A percentile compares a stretch with the other conserved stretches of the same genome.
Conservation (phyloP, 148 eudicot genomes). For the Arbutus unedo region DNA sequence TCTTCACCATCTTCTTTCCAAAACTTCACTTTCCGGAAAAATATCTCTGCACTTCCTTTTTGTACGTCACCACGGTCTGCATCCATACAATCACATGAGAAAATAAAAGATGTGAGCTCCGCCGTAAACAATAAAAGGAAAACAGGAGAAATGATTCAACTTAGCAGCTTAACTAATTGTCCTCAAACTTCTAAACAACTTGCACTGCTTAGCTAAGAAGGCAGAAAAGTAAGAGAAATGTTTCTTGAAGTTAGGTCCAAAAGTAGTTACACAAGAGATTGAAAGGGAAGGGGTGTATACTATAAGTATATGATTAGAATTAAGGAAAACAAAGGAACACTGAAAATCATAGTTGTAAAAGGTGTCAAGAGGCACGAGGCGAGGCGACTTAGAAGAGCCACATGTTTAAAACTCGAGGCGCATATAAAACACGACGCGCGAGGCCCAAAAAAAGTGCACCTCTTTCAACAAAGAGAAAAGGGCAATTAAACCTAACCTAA, state of each 20-base stretch:
- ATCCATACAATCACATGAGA: conserved; percentile 6
- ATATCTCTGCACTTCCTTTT: conserved; percentile 89
- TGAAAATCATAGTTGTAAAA: no score
- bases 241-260: neutral
- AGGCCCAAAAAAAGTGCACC: no score
- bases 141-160: neutral
- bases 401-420: no score
- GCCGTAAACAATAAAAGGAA: neutral
- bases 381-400: no score
- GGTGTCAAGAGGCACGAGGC: no score
- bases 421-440: no score
- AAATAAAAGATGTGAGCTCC: neutral
- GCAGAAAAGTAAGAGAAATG: neutral
- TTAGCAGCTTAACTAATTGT: neutral
- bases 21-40: conserved; percentile 94
- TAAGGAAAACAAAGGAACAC: neutral
- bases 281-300: neutral
- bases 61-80: conserved; percentile 94
- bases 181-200: neutral
- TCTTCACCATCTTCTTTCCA: conserved; percentile 98
- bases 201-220: neutral
- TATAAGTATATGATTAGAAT: neutral
- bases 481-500: no score
- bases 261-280: neutral
- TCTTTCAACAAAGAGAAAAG: no score